phyloP scores from a whole-genome alignment of 2,329 filamentous ascomycete species.

The Sphaerostilbella broomeana region DNA sequence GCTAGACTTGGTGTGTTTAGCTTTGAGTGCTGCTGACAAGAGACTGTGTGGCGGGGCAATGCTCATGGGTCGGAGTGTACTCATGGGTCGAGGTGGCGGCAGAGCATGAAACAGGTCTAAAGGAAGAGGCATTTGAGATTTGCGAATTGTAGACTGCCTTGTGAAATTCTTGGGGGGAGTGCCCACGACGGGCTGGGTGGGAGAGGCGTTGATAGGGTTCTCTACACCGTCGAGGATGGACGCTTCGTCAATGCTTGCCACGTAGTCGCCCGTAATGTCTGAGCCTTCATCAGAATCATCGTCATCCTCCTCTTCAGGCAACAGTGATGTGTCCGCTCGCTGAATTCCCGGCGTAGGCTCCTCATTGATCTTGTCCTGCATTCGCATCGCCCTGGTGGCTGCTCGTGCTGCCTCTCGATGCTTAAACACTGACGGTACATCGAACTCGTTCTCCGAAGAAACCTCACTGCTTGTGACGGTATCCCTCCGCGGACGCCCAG shows the following conservation, averaged over 20 bases:
- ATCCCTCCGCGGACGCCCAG: slow-evolving; percentile 63
- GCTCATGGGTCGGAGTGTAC: slow-evolving; percentile 57
- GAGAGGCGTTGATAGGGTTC: slow-evolving; percentile 49
- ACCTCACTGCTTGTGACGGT: slow-evolving; percentile 78
- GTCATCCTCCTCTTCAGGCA: slow-evolving; percentile 53
- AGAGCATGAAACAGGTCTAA: slow-evolving; percentile 56
- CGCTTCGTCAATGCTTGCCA: slow-evolving; percentile 61
- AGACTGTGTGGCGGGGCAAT: slow-evolving; percentile 64
- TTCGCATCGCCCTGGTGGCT: slow-evolving; percentile 37
- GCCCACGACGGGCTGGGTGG: slow-evolving; percentile 53
- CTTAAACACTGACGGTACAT: slow-evolving; percentile 57
- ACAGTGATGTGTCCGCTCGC: slow-evolving; percentile 42
- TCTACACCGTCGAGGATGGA: slow-evolving; percentile 63
- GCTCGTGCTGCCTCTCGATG: slow-evolving; percentile 56
- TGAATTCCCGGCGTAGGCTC: slow-evolving; percentile 34
- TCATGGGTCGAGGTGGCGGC: slow-evolving; percentile 64
- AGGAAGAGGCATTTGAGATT: slow-evolving; percentile 49
- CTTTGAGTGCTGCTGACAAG: slow-evolving; percentile 65
- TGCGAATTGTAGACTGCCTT: slow-evolving; percentile 57
- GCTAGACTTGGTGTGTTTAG: slow-evolving; percentile 60
- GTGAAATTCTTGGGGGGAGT: slow-evolving; percentile 56
- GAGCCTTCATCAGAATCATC: slow-evolving; percentile 56
- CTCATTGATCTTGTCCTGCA: slow-evolving; percentile 34
- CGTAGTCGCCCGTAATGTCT: slow-evolving; percentile 59
- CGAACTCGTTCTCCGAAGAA: slow-evolving; percentile 75